Evolutionary conservation across 2,329 filamentous ascomycete genomes (phyloP).

Genomic region (Colletotrichum noveboracense): DNA sequence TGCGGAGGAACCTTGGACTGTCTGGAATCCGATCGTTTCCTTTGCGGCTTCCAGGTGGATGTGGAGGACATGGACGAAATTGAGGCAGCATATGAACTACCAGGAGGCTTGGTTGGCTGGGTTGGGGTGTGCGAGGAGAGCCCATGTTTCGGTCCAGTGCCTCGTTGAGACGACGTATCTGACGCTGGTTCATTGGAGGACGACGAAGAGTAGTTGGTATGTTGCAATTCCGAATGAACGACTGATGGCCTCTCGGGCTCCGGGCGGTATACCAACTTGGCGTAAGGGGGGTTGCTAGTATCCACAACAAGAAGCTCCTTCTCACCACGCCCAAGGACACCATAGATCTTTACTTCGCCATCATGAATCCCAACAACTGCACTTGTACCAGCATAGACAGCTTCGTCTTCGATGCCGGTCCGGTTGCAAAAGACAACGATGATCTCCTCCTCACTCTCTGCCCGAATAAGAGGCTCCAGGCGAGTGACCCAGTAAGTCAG

Average conservation of each 20-base stretch:
- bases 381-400: slow-evolving; percentile 76
- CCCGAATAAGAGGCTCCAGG: slow-evolving; percentile 67
- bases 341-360: slow-evolving; percentile 72
- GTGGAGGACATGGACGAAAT: too few species aligned
- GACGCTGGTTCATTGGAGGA: too few species aligned
- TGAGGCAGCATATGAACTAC: too few species aligned
- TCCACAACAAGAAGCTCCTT: slow-evolving; percentile 74
- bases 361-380: slow-evolving; percentile 70
- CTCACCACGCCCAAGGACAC: slow-evolving; percentile 72
- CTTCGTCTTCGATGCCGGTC: slow-evolving; percentile 68
- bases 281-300: slow-evolving; percentile 51
- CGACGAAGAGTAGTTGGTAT: too few species aligned
- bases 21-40: too few species aligned
- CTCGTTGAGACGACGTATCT: too few species aligned
- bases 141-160: too few species aligned
- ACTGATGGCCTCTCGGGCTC: neutral
- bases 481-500: slow-evolving; percentile 78
- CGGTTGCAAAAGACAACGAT: slow-evolving; percentile 76
- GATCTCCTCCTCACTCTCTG: slow-evolving; percentile 52
- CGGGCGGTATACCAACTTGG: slow-evolving; percentile 43
- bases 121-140: too few species aligned
- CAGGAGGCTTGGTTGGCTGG: too few species aligned
- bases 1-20: too few species aligned
- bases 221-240: neutral
- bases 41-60: too few species aligned